These are phyloP conservation scores for Chaetomium olivaceum DNA, from an alignment of 2,329 filamentous ascomycete species.

Conservation along the genomic window DNA sequence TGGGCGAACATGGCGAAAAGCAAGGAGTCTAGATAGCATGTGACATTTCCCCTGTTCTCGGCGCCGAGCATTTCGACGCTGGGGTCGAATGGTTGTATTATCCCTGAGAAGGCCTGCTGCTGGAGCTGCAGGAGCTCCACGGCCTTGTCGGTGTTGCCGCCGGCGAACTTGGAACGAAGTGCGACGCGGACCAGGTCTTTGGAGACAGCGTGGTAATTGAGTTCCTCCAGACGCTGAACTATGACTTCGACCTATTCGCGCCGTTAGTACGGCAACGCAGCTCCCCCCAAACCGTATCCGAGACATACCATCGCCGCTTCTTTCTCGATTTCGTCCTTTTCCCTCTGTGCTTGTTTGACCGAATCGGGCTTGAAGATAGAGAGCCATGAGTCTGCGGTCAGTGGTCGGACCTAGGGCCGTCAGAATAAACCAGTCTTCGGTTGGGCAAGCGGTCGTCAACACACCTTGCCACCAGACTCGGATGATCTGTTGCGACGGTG, in stretches of 20 bases:
- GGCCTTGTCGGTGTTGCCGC: slow-evolving; percentile 71
- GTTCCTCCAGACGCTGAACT: slow-evolving; percentile 43
- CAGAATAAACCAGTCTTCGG: slow-evolving; percentile 15
- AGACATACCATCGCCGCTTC: slow-evolving; percentile 49
- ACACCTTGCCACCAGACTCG: slow-evolving; percentile 56
- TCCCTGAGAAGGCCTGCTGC: slow-evolving; percentile 77
- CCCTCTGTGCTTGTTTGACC: slow-evolving; percentile 48
- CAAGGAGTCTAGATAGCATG: slow-evolving; percentile 90
- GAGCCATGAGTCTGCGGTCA: slow-evolving; percentile 59
- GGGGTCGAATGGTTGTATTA: slow-evolving; percentile 73
- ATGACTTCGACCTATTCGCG: slow-evolving; percentile 45
- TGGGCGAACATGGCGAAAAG: slow-evolving; percentile 96
- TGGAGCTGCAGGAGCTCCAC: slow-evolving; percentile 76
- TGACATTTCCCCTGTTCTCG: slow-evolving; percentile 80
- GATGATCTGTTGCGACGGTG: slow-evolving; percentile 58
- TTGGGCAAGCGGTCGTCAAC: slow-evolving; percentile 22
- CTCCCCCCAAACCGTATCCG: not conserved
- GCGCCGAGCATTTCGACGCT: slow-evolving; percentile 75
- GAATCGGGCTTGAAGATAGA: slow-evolving; percentile 65
- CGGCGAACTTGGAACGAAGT: slow-evolving; percentile 63
- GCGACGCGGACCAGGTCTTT: slow-evolving; percentile 59
- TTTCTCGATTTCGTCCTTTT: slow-evolving; percentile 35
- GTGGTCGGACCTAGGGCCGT: slow-evolving; percentile 49
- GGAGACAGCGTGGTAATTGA: slow-evolving; percentile 49
- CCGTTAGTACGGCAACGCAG: slow-evolving; percentile 1